Conservation (phyloP, 805 yeast species). For the Dipodascopsis uninucleata region DNA sequence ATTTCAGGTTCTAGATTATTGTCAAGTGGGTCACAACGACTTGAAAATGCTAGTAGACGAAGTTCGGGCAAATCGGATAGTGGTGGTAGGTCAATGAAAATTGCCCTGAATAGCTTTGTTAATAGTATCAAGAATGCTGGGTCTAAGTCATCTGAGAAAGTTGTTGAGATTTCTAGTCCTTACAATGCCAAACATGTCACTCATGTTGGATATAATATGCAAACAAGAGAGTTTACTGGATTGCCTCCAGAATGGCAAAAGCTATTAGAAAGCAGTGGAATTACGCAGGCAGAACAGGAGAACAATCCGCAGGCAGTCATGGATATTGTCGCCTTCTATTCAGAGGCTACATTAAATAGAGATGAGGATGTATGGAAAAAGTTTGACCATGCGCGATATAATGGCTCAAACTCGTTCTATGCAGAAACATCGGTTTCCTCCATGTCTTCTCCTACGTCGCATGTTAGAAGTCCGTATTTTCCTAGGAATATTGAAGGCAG, state of each 20-base stretch:
- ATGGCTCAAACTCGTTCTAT: conserved; percentile 2
- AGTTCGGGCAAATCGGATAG: conserved; percentile 5
- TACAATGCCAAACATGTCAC: conserved; percentile 86
- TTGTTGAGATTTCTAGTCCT: conserved; percentile 71
- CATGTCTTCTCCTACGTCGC: conserved; percentile 9
- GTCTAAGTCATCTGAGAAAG: not conserved
- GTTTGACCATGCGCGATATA: conserved; percentile 25
- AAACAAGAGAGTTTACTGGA: conserved; percentile 61
- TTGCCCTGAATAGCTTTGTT: conserved; percentile 13
- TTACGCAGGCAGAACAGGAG: conserved; percentile 70
- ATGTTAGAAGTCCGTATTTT: conserved; percentile 25
- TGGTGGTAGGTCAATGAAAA: conserved; percentile 14
- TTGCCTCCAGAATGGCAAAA: conserved; percentile 83
- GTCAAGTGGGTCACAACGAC: too few species aligned
- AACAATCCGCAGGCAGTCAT: conserved; percentile 81
- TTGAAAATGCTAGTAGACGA: too few species aligned
- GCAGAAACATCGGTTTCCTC: conserved; percentile 13
- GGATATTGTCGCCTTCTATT: conserved; percentile 75
- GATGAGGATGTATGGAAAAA: conserved; percentile 32
- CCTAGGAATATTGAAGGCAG: conserved; percentile 26
- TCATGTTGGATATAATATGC: conserved; percentile 74
- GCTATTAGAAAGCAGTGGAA: conserved; percentile 70
- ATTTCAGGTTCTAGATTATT: too few species aligned
- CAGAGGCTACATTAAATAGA: conserved; percentile 33
- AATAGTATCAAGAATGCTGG: conserved; percentile 17